Evolutionary conservation across 345 rosid genomes (phyloP).

Genomic region (Eucalyptus sp.): DNA sequence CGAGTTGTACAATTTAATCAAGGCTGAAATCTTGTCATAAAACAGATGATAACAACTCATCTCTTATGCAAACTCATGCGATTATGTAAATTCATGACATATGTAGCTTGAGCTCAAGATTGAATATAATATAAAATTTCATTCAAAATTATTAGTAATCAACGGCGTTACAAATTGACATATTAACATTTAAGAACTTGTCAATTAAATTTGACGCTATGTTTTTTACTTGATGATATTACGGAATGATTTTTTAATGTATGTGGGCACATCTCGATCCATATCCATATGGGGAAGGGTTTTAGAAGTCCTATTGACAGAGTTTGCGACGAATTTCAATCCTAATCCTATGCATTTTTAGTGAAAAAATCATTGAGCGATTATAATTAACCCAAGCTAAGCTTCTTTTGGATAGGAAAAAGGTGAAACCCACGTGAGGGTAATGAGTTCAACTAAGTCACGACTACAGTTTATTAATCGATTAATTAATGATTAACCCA

Average conservation of each 20-base stretch:
- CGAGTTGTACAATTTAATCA: not conserved
- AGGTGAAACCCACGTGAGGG: not conserved
- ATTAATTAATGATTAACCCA: not conserved
- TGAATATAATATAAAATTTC: too few species aligned
- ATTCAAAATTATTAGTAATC: too few species aligned
- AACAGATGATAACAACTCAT: rapidly evolving
- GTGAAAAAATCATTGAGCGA: not conserved
- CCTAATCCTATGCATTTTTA: not conserved
- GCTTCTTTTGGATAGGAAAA: not conserved
- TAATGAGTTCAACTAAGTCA: not conserved
- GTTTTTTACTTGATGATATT: not conserved
- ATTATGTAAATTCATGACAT: not conserved
- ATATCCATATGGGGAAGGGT: not conserved
- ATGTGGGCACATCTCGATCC: not conserved
- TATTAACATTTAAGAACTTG: rapidly evolving
- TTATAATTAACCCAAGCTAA: not conserved
- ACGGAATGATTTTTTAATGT: rapidly evolving
- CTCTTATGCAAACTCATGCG: rapidly evolving
- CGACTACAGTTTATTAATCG: not conserved
- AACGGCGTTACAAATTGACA: rapidly evolving
- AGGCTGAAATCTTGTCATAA: not conserved
- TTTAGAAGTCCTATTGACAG: rapidly evolving
- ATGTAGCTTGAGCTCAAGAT: not conserved
- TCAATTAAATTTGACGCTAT: rapidly evolving
- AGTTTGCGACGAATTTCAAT: rapidly evolving